These are phyloP conservation scores for Termitomyces heimii DNA, from an alignment of 768 basidiomycete genomes.

Conservation along the genomic window DNA sequence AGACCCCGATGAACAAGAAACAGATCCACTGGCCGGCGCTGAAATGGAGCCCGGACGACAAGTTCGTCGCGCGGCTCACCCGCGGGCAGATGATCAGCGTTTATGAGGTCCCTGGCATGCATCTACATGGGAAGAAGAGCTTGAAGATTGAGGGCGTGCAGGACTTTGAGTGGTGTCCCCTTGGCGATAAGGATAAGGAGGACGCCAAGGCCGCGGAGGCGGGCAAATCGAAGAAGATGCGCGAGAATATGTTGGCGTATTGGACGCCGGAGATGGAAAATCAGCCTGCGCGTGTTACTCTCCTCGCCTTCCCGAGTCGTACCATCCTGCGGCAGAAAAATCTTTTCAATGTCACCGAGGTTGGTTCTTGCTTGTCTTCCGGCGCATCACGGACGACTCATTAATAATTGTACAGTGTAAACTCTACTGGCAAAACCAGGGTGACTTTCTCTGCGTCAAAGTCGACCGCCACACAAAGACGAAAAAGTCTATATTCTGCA, in stretches of 20 bases:
- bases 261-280: constrained; percentile 98
- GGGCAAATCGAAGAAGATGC: constrained; percentile 54
- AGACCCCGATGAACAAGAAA: constrained; percentile 56
- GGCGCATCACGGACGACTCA: constrained; percentile 1
- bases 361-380: constrained; percentile 27
- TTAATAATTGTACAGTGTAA: constrained; percentile 62
- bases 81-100: constrained; percentile 93
- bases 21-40: constrained; percentile 92
- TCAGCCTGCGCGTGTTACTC: constrained; percentile 94
- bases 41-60: constrained; percentile 97
- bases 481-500: constrained; percentile 97
- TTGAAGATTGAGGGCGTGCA: constrained; percentile 96
- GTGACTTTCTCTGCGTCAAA: constrained; percentile 97
- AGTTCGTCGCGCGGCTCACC: constrained; percentile 85
- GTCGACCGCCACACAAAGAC: constrained; percentile 99
- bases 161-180: constrained; percentile 98
- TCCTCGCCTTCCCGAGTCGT: constrained; percentile 85
- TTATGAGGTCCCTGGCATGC: constrained; percentile 93
- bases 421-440: constrained; percentile 97
- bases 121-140: constrained; percentile 91
- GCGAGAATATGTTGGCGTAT: constrained; percentile 93
- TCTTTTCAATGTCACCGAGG: constrained; percentile 96
- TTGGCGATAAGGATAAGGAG: constrained; percentile 83
- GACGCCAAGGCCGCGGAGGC: constrained; percentile 37
- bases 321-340: constrained; percentile 89